A percentile compares a stretch with the other conserved stretches of the same genome.
Evolutionary conservation across 2,329 filamentous ascomycete genomes (phyloP).

Genomic region (Cordyceps cicadae): DNA sequence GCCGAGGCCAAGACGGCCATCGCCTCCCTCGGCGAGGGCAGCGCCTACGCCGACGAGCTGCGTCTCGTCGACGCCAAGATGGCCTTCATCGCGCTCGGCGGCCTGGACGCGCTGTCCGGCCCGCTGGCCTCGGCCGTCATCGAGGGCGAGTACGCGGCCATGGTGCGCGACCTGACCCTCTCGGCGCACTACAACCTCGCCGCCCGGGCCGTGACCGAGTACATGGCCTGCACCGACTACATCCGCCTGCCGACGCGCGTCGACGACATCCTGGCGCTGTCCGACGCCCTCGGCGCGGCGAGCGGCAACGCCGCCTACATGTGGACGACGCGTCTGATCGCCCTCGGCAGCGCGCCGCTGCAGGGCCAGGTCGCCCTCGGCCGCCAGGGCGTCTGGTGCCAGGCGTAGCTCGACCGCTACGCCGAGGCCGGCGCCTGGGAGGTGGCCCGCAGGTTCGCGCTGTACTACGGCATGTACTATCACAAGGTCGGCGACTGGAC

Average conservation of each 20-base stretch:
- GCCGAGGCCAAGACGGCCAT: not conserved
- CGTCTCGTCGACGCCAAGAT: not conserved
- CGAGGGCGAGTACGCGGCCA: not conserved
- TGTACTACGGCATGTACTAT: constrained; percentile 3
- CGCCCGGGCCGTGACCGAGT: not conserved
- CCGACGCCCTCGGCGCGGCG: not conserved
- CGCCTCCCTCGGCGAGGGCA: not conserved
- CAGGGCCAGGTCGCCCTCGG: constrained; percentile 33
- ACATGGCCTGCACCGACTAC: not conserved
- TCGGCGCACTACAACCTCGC: not conserved
- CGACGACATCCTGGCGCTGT: not conserved
- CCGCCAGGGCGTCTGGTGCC: not conserved
- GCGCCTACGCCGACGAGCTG: not conserved
- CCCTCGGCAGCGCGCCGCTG: constrained; percentile 19
- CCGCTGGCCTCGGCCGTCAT: not conserved
- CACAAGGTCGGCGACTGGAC: not conserved
- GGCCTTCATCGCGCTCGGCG: not conserved
- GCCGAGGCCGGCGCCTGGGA: not conserved
- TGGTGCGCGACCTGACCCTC: not conserved
- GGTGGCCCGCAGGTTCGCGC: not conserved
- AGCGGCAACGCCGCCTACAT: not conserved
- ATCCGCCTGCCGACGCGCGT: not conserved
- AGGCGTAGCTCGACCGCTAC: not conserved
- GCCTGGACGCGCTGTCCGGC: not conserved
- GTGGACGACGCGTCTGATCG: constrained; percentile 1